Evolutionary conservation across 108 stramenopile genomes (phyloP).

Genomic region (Nitzschia inconspicua): DNA sequence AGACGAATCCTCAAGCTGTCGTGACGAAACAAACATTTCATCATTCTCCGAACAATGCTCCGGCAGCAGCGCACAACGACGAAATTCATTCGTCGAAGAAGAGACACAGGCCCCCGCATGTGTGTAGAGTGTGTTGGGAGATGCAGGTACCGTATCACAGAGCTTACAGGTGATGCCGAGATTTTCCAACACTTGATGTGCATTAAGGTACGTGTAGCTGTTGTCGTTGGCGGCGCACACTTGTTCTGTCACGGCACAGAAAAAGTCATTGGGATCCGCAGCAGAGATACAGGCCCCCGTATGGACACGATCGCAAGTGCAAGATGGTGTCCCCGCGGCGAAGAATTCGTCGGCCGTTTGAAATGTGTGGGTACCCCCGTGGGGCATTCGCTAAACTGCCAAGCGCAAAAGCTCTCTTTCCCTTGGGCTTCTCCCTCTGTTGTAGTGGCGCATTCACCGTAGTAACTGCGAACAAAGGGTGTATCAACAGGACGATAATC

Average conservation of each 20-base stretch:
- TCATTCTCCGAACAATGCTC: too few species aligned
- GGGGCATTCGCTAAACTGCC: conserved; percentile 5
- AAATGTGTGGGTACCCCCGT: neutral
- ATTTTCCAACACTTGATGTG: neutral
- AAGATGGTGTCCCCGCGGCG: neutral
- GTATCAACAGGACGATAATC: neutral
- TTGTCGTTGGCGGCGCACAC: neutral
- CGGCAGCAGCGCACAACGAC: too few species aligned
- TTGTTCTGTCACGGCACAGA: neutral
- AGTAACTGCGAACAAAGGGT: neutral
- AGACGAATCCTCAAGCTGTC: too few species aligned
- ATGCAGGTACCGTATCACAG: neutral
- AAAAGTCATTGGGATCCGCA: neutral
- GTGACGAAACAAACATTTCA: too few species aligned
- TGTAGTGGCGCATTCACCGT: too few species aligned
- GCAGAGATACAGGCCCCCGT: neutral
- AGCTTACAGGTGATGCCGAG: neutral
- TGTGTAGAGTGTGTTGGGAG: too few species aligned
- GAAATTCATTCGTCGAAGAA: too few species aligned
- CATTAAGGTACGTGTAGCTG: neutral
- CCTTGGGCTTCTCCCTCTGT: neutral
- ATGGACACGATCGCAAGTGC: neutral
- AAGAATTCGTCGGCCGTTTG: neutral
- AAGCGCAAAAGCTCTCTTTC: neutral
- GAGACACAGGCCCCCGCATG: too few species aligned